Conservation (phyloP, 2,329 filamentous ascomycete species). For the Hypoxylon rubiginosum region DNA sequence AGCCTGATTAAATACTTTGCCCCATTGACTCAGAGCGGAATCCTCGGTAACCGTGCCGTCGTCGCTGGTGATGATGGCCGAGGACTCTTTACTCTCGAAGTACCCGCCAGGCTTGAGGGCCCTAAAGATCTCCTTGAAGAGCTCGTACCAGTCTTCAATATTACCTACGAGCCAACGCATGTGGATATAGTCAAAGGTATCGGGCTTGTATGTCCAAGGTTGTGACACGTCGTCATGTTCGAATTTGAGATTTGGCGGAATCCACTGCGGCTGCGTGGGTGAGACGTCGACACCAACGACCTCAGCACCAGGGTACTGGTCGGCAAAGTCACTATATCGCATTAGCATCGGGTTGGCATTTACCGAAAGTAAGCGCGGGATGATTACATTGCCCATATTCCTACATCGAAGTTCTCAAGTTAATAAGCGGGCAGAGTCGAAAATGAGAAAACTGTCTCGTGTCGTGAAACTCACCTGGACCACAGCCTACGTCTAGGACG, state of each 20-base stretch:
- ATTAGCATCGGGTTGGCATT: constrained; percentile 11
- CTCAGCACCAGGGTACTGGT: constrained; percentile 50
- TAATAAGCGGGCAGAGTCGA: background rate
- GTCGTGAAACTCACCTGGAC: constrained; percentile 44
- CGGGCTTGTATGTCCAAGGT: constrained; percentile 62
- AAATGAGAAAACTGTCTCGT: background rate
- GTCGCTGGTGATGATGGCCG: constrained; percentile 46
- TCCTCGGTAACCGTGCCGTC: constrained; percentile 47
- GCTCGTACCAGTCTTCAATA: constrained; percentile 66
- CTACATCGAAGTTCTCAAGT: constrained; percentile 28
- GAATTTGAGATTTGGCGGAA: constrained; percentile 54
- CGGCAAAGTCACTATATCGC: constrained; percentile 56
- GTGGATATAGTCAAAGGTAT: constrained; percentile 73
- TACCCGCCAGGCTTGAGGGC: constrained; percentile 67
- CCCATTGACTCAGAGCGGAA: constrained; percentile 53
- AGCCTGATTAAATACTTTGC: constrained; percentile 52
- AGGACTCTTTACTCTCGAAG: constrained; percentile 49
- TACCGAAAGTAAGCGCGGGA: background rate
- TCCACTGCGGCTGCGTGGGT: constrained; percentile 57
- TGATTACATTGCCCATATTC: constrained; percentile 51
- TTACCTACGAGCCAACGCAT: constrained; percentile 69
- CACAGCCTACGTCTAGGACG: constrained; percentile 50
- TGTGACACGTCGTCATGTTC: constrained; percentile 51
- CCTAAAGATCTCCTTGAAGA: constrained; percentile 64
- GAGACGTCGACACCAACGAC: constrained; percentile 53